Conservation (phyloP, 2,329 filamentous ascomycete genomes). For the Fusarium sp. region DNA sequence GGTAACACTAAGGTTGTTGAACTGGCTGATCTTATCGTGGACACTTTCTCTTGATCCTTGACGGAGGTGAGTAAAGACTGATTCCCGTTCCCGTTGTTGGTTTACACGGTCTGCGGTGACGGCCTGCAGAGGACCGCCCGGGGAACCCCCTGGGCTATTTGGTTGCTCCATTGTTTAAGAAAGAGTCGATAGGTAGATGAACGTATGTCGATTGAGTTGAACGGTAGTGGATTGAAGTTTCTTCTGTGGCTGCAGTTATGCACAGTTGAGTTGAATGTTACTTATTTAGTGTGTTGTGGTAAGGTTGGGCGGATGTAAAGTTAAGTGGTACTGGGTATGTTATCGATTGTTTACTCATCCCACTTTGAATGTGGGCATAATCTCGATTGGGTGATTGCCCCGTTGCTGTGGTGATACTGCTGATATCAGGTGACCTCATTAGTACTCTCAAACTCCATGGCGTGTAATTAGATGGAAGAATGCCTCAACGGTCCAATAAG, state of each 20-base stretch:
- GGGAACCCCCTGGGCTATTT: conserved; percentile 63
- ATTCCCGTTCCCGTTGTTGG: conserved; percentile 54
- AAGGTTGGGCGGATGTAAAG: conserved; percentile 2
- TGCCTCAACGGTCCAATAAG: conserved; percentile 27
- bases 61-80: conserved; percentile 52
- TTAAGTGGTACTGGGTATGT: conserved; percentile 22
- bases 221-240: neutral
- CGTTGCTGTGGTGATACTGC: conserved; percentile 18
- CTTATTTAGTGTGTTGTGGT: conserved; percentile 28
- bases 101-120: conserved; percentile 74
- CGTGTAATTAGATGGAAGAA: conserved; percentile 17
- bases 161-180: conserved; percentile 37
- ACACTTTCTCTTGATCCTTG: conserved; percentile 66
- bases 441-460: conserved; percentile 4
- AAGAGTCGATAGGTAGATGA: neutral
- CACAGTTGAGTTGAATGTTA: conserved; percentile 24
- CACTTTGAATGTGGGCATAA: conserved; percentile 17
- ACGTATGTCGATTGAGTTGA: conserved; percentile 1
- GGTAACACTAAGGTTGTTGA: conserved; percentile 74
- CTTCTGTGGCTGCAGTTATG: conserved; percentile 12
- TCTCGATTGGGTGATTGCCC: neutral
- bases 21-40: conserved; percentile 76
- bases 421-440: conserved; percentile 37
- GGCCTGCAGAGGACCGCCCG: conserved; percentile 67
- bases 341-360: conserved; percentile 44